Evolutionary conservation across 2,329 filamentous ascomycete genomes (phyloP).

Genomic region (Parastagonospora nodorum): DNA sequence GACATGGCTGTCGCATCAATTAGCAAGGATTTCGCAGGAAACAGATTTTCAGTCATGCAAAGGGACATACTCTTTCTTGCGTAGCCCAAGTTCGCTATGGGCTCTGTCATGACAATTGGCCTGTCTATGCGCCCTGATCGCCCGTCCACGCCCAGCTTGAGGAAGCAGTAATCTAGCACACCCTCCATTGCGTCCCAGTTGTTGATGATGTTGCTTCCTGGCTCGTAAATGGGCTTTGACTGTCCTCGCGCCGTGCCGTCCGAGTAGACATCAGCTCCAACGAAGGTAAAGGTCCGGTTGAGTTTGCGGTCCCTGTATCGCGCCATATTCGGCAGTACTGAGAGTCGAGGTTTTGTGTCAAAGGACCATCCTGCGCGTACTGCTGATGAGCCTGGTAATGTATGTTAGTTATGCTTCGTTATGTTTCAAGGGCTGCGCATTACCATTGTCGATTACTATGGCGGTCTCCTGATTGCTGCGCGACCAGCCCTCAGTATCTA

Average conservation of each 20-base stretch:
- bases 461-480: constrained; percentile 68
- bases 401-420: constrained; percentile 21
- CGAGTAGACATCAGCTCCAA: constrained; percentile 89
- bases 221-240: constrained; percentile 87
- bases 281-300: constrained; percentile 88
- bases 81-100: constrained; percentile 88
- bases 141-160: constrained; percentile 87
- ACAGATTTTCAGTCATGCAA: background rate
- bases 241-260: constrained; percentile 92
- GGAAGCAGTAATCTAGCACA: constrained; percentile 89
- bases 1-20: constrained; percentile 75
- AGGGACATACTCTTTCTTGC: constrained; percentile 75
- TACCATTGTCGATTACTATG: constrained; percentile 98
- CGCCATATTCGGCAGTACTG: constrained; percentile 86
- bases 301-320: constrained; percentile 95
- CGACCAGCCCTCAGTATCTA: constrained; percentile 71
- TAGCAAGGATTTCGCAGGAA: constrained; percentile 13
- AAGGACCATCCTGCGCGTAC: constrained; percentile 97
- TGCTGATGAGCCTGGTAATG: constrained; percentile 73
- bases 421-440: background rate
- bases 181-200: constrained; percentile 99
- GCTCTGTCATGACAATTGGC: constrained; percentile 93
- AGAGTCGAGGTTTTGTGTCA: constrained; percentile 78
- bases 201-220: constrained; percentile 86
- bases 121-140: constrained; percentile 76